phyloP scores from a whole-genome alignment of 305 asterid species.

The Andrographis paniculata region DNA sequence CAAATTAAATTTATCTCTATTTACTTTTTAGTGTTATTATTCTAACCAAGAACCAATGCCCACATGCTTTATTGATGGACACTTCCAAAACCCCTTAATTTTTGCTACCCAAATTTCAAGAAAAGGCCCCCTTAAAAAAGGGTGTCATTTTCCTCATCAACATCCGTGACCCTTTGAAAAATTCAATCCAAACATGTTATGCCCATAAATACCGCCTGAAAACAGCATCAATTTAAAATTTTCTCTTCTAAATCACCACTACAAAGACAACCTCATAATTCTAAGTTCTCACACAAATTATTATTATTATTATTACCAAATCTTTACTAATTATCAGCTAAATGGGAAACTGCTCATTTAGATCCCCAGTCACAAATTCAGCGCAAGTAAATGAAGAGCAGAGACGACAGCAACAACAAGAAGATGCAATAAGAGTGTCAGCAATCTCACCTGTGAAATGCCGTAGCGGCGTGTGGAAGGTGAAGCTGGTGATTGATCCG shows the following conservation, averaged over 20 bases:
- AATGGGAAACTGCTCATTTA: slow-evolving; percentile 60
- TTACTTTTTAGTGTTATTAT: too few species aligned
- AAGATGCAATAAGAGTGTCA: slow-evolving; percentile 7
- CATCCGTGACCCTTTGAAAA: slow-evolving; percentile 38
- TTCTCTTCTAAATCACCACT: too few species aligned
- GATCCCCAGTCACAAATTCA: slow-evolving; percentile 31
- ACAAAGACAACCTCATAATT: too few species aligned
- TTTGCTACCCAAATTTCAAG: slow-evolving; percentile 20
- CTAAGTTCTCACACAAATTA: too few species aligned
- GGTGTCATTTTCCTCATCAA: slow-evolving; percentile 21
- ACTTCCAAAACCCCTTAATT: slow-evolving; percentile 25
- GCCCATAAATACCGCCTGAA: slow-evolving; percentile 15
- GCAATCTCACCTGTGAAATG: slow-evolving; percentile 18
- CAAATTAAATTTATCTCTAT: too few species aligned
- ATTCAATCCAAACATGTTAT: slow-evolving; percentile 12
- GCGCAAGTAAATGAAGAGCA: slow-evolving; percentile 8
- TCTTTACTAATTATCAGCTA: background rate
- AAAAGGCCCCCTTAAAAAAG: slow-evolving; percentile 11
- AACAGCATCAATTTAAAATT: too few species aligned
- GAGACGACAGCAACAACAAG: background rate
- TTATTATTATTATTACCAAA: too few species aligned
- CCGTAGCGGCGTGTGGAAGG: slow-evolving; percentile 66
- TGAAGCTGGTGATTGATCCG: slow-evolving; percentile 49
- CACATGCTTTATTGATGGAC: slow-evolving; percentile 12
- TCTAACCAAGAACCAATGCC: too few species aligned